Conservation (phyloP, 1,139 yeast species). For the Kodamaea suecica region DNA sequence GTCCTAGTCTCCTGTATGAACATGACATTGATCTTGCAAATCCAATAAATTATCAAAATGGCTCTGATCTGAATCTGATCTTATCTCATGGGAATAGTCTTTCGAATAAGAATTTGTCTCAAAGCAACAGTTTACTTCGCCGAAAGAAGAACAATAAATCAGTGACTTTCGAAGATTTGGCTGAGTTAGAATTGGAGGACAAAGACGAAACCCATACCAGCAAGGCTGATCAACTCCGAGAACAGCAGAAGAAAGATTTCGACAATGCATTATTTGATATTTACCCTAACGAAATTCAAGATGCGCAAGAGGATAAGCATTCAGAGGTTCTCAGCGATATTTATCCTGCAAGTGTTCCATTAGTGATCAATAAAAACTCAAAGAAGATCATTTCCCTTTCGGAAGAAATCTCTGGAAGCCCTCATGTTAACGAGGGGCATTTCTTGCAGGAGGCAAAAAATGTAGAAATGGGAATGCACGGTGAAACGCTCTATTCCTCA, state of each 20-base stretch:
- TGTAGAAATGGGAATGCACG: not conserved
- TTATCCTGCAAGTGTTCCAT: conserved; percentile 37
- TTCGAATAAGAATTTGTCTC: conserved; percentile 4
- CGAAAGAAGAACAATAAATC: conserved; percentile 23
- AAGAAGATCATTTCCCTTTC: not conserved
- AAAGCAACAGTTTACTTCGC: conserved; percentile 4
- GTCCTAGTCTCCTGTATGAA: not conserved
- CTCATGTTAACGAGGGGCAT: too few relatives aligned
- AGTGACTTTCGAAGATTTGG: conserved; percentile 41
- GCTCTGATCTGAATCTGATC: conserved; percentile 7
- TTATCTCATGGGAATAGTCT: conserved; percentile 6
- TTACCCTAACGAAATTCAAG: conserved; percentile 21
- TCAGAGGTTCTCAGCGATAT: conserved; percentile 46
- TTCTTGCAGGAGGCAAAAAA: too few relatives aligned
- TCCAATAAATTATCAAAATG: conserved; percentile 14
- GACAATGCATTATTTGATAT: conserved; percentile 21
- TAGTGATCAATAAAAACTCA: conserved; percentile 27
- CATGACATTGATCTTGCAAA: conserved; percentile 12
- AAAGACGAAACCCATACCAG: conserved; percentile 18
- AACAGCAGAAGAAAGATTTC: conserved; percentile 18
- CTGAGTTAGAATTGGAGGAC: conserved; percentile 25
- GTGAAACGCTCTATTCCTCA: conserved; percentile 1
- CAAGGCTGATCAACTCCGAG: conserved; percentile 12
- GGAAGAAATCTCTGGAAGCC: too few relatives aligned
- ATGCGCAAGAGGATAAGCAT: conserved; percentile 24